These are phyloP conservation scores for Trichoderma citrinoviride DNA, from an alignment of 2,329 filamentous ascomycete genomes.

Conservation along the genomic window DNA sequence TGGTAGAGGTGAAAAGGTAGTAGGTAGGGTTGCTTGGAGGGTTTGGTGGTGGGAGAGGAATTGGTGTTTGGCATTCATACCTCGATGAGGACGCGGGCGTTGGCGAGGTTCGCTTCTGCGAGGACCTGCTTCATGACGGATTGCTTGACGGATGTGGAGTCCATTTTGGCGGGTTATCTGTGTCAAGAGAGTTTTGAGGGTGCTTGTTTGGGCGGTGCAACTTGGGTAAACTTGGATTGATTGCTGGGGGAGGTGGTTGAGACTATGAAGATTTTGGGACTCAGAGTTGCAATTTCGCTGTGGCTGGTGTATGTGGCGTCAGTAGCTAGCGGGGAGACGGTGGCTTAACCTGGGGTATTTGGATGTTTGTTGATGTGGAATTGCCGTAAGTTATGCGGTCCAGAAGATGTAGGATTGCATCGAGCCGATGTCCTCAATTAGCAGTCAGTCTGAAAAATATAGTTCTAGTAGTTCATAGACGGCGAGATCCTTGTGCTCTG, in stretches of 20 bases:
- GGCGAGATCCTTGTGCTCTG: too few relatives aligned
- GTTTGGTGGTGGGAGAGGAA: background rate
- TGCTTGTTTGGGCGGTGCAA: background rate
- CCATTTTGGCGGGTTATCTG: slow-evolving; percentile 44
- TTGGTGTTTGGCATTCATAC: slow-evolving; percentile 49
- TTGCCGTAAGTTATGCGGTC: too few relatives aligned
- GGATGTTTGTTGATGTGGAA: too few relatives aligned
- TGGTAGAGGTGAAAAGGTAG: too few relatives aligned
- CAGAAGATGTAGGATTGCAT: too few relatives aligned
- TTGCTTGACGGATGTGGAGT: slow-evolving; percentile 58
- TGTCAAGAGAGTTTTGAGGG: background rate
- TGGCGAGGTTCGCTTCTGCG: slow-evolving; percentile 62
- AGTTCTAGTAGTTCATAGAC: too few relatives aligned
- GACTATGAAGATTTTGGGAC: slow-evolving; percentile 3
- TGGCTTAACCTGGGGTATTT: background rate
- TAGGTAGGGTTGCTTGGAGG: background rate
- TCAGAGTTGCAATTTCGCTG: slow-evolving; percentile 20
- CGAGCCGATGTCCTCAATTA: too few relatives aligned
- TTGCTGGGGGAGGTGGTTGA: slow-evolving; percentile 7
- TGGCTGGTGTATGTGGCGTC: slow-evolving; percentile 13
- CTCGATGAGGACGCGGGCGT: slow-evolving; percentile 68
- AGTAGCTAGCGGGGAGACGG: background rate
- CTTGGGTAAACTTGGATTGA: too few relatives aligned
- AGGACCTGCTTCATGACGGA: slow-evolving; percentile 64
- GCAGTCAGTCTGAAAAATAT: too few relatives aligned